Evolutionary conservation across 2,329 filamentous ascomycete genomes (phyloP).

Genomic region (Alternaria brassicae): DNA sequence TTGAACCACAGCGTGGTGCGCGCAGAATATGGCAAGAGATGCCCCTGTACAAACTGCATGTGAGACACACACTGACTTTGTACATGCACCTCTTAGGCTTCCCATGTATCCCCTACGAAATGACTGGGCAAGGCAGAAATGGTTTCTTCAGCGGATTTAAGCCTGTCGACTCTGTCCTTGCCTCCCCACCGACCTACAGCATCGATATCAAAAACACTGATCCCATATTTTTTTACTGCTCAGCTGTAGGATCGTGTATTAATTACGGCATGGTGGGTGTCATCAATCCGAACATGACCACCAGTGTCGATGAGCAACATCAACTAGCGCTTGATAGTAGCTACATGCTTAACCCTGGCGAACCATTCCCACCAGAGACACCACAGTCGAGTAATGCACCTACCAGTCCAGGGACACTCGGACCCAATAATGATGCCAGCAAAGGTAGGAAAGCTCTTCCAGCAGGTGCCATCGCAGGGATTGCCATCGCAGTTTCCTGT

Average conservation of each 20-base stretch:
- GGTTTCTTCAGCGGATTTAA: constrained; percentile 45
- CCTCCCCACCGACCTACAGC: constrained; percentile 36
- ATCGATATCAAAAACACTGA: constrained; percentile 41
- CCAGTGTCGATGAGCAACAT: constrained; percentile 33
- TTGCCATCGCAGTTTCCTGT: constrained; percentile 64
- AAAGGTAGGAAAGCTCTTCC: constrained; percentile 29
- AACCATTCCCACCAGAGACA: constrained; percentile 39
- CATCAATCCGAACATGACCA: constrained; percentile 65
- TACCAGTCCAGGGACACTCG: neutral
- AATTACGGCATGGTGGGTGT: constrained; percentile 75
- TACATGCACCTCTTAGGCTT: constrained; percentile 13
- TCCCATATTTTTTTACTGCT: constrained; percentile 51
- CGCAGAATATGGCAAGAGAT: constrained; percentile 41
- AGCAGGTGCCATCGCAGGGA: constrained; percentile 52
- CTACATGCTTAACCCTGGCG: constrained; percentile 46
- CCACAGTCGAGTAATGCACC: constrained; percentile 17
- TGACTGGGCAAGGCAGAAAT: constrained; percentile 32
- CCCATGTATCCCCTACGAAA: constrained; percentile 52
- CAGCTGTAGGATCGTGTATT: constrained; percentile 70
- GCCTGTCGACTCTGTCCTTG: constrained; percentile 32
- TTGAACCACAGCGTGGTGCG: constrained; percentile 54
- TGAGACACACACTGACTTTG: no score
- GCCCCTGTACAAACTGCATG: no score
- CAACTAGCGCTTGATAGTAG: constrained; percentile 30
- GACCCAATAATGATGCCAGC: neutral